Percentiles rank a stretch among this genome's conserved stretches.
phyloP scores from a whole-genome alignment of 1,284 basidiomycete genomes.

The Heterobasidion parviporum region DNA sequence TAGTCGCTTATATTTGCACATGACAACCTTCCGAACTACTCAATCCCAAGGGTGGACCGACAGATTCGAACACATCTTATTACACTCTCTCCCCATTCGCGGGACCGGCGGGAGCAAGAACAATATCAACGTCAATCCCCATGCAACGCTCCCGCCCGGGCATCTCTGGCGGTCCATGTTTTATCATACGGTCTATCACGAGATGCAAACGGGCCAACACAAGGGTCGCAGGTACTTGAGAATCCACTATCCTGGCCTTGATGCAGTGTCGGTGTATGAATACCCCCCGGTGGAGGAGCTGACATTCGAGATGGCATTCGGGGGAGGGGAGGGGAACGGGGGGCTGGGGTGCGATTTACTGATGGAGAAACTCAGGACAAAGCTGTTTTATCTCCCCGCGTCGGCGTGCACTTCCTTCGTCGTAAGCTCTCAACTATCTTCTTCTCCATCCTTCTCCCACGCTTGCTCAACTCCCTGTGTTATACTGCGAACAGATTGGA shows the following conservation, averaged over 20 bases:
- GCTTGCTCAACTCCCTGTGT: neutral
- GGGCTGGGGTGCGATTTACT: neutral
- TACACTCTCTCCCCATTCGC: neutral
- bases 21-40: neutral
- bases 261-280: slow-evolving; percentile 5
- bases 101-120: neutral
- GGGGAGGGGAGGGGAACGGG: neutral
- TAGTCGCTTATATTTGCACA: neutral
- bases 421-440: neutral
- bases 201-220: slow-evolving; percentile 1
- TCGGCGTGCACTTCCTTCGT: slow-evolving; percentile 9
- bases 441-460: neutral
- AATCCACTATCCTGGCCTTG: slow-evolving; percentile 6
- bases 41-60: neutral
- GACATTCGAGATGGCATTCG: neutral
- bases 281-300: slow-evolving; percentile 1
- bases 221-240: slow-evolving; percentile 5
- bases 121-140: neutral
- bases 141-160: neutral
- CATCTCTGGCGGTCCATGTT: slow-evolving; percentile 7
- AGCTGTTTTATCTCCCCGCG: slow-evolving; percentile 2
- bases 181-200: slow-evolving; percentile 3
- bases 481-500: slow-evolving; percentile 1
- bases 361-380: neutral
- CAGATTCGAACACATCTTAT: neutral